Evolutionary conservation across 345 rosid genomes (phyloP), one percentile per base, ranked within the genome.

Genomic region (Pistacia vera): DNA sequence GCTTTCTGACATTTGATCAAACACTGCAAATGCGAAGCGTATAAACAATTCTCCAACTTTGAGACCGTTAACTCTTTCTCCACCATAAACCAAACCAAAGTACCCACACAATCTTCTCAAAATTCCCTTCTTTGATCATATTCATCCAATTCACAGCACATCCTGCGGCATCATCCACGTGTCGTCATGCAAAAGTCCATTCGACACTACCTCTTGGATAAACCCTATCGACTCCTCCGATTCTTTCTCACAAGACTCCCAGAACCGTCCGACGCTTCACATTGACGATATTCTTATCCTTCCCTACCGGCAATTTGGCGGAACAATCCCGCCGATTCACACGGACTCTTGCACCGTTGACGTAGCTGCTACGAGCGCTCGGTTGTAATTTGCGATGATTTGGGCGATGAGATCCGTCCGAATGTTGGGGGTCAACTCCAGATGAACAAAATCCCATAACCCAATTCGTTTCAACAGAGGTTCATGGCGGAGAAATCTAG

Each of bases 11-110:
- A 38, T 68, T 87, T 87, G 20, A 93, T 93, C 91, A 95, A 75
- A 78, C 85, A 79, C 83, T 96, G 98, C 82, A 96, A 75, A 80
- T 96, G 97, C 1, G 98, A 92, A 0, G 97, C 98, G 63, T 93
- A 96, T 69, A 90, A 92, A 73, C 98, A 96, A 75, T 90, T 79
- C 49, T 79, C 85, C 30, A 93, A 75, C 0, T 71, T 62, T 4
- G 93, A 83, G 10, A 70, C 80, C 0, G 80, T 81, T 71, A 78
- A 74, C 74, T 96, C 98, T 81, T 90, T 90, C 88, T 96, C 97
- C 51, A 93, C 88, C 97, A 96, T 96, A 70, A 73, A 83, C 99
- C 99, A 96, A 36, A 96, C 59, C 88, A 92, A 69, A 11, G 83
- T 81, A 13, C 81, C 95, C 94, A 96, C 78, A 91, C 97, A 25